Evolutionary conservation across 768 basidiomycete species (phyloP).

Genomic region (Mycena rebaudengoi): DNA sequence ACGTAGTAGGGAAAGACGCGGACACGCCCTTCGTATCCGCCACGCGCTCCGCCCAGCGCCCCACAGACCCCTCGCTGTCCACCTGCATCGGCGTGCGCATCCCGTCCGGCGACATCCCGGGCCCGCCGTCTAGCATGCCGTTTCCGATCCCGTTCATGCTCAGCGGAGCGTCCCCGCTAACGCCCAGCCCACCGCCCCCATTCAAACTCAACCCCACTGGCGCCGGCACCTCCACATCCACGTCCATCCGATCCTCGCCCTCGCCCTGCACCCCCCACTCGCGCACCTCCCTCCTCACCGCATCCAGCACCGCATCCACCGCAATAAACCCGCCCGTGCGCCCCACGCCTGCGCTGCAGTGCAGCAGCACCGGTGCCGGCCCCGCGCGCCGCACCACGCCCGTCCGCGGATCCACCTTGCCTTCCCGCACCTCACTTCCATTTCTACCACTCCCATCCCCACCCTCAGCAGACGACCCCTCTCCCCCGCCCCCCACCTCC

Average conservation of each 20-base stretch:
- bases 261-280: conserved; percentile 11
- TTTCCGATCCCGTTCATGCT: neutral
- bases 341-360: conserved; percentile 96
- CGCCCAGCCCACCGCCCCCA: too few species aligned
- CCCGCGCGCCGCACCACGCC: conserved; percentile 65
- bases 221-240: conserved; percentile 5
- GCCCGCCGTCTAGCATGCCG: too few species aligned
- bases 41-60: conserved; percentile 24
- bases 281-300: conserved; percentile 66
- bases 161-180: too few species aligned
- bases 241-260: conserved; percentile 22
- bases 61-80: neutral
- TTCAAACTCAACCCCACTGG: too few species aligned
- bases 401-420: conserved; percentile 58
- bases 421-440: conserved; percentile 30
- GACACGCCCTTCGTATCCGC: conserved; percentile 19
- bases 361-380: conserved; percentile 80
- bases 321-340: conserved; percentile 95
- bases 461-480: neutral
- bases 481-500: conserved; percentile 32
- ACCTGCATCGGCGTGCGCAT: conserved; percentile 26
- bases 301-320: conserved; percentile 86
- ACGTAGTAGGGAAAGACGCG: neutral
- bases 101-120: too few species aligned
- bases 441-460: neutral